These are phyloP conservation scores for Lineolata rhizophorae DNA, from an alignment of 495 filamentous ascomycete species.

Conservation along the genomic window DNA sequence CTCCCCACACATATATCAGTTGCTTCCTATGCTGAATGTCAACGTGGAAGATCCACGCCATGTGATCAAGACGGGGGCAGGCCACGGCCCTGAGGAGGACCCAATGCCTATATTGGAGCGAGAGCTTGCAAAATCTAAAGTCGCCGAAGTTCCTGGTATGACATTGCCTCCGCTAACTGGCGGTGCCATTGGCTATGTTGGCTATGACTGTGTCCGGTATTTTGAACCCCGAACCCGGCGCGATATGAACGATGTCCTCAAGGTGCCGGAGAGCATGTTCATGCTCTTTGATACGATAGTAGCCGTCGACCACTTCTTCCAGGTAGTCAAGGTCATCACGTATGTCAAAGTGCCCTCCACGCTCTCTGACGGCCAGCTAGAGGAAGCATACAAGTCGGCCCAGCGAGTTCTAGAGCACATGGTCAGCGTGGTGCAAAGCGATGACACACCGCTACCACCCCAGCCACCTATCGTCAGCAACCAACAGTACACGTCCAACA, in stretches of 20 bases:
- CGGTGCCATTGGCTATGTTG: constrained; percentile 88
- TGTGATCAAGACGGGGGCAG: constrained; percentile 67
- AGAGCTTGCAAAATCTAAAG: constrained; percentile 53
- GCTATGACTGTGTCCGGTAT: constrained; percentile 92
- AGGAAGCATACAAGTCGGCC: constrained; percentile 41
- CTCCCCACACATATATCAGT: too few relatives aligned
- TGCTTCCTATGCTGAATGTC: background rate
- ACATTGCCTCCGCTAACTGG: constrained; percentile 66
- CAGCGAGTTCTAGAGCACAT: constrained; percentile 36
- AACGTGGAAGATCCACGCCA: constrained; percentile 44
- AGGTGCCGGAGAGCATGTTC: constrained; percentile 82
- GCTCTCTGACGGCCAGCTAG: constrained; percentile 23
- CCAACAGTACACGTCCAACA: constrained; percentile 79
- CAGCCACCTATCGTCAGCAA: constrained; percentile 48
- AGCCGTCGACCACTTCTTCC: constrained; percentile 87
- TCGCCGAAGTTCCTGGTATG: constrained; percentile 59
- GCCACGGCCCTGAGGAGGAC: constrained; percentile 67
- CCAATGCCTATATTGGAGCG: constrained; percentile 62
- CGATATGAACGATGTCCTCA: constrained; percentile 65
- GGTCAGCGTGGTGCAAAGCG: constrained; percentile 43
- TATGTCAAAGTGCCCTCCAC: constrained; percentile 50
- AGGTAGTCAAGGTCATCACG: constrained; percentile 76
- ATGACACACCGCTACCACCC: constrained; percentile 54
- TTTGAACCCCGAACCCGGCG: constrained; percentile 87
- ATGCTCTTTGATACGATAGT: constrained; percentile 96